phyloP scores from a whole-genome alignment of 2,329 filamentous ascomycete genomes.

The Allantophomopsis cytisporea region DNA sequence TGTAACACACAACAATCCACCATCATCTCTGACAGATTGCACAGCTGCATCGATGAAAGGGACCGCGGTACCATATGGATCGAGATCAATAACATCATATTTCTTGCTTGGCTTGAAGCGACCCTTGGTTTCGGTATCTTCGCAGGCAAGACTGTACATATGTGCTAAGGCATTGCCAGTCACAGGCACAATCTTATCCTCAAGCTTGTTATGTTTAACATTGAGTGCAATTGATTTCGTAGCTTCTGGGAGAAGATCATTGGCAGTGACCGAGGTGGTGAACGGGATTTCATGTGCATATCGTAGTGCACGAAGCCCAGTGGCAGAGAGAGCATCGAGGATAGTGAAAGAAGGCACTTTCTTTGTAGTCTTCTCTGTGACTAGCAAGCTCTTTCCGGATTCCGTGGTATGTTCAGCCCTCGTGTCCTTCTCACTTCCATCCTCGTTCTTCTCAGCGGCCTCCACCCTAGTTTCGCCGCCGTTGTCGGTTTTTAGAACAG shows the following conservation, averaged over 20 bases:
- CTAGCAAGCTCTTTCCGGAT: background rate
- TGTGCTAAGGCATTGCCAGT: slow-evolving; percentile 77
- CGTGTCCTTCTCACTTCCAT: background rate
- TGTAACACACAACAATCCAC: slow-evolving; percentile 84
- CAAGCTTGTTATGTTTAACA: slow-evolving; percentile 66
- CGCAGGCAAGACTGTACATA: slow-evolving; percentile 67
- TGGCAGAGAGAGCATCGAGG: slow-evolving; percentile 87
- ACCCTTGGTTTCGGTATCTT: slow-evolving; percentile 13
- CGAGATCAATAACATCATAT: slow-evolving; percentile 92
- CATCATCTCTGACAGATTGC: slow-evolving; percentile 70
- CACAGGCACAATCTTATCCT: slow-evolving; percentile 56
- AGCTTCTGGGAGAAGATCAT: slow-evolving; percentile 71
- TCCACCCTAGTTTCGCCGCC: background rate
- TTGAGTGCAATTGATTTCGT: slow-evolving; percentile 75
- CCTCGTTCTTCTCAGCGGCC: background rate
- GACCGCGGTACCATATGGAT: slow-evolving; percentile 88
- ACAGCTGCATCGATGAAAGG: slow-evolving; percentile 87
- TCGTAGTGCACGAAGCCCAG: slow-evolving; percentile 77
- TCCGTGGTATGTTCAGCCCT: background rate
- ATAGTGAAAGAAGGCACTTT: slow-evolving; percentile 51
- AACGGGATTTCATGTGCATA: slow-evolving; percentile 89
- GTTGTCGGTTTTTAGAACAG: background rate
- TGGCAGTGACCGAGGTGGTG: slow-evolving; percentile 69
- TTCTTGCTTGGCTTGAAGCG: slow-evolving; percentile 32
- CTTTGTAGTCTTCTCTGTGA: background rate